Evolutionary conservation across 2,329 filamentous ascomycete genomes (phyloP), one percentile per base, ranked within the genome.

Genomic region (Xylaria sp.): DNA sequence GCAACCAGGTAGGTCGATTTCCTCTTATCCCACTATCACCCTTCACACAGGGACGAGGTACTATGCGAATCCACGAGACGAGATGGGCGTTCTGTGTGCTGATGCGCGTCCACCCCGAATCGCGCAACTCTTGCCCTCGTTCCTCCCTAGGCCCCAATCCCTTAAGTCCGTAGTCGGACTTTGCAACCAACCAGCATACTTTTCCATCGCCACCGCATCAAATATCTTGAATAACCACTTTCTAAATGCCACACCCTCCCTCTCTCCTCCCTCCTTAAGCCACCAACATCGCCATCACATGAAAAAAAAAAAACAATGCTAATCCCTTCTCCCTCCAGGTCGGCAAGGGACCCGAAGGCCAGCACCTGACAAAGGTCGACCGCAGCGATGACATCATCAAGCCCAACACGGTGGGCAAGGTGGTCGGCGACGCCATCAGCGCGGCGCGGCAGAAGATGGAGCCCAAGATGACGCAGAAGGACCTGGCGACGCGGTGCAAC

Each of bases 351-450:
- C 86, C 85, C 73, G 95, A 98, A 83, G 96, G 96, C 75, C 96
- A 99, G 84, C 94, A 93, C 79, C 87, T 98, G 73, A 98, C 96
- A 74, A 97, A 98, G 86, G 94, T 99, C 81, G 96, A 98, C 86
- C 94, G 95, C 75, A 91, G 90, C 80, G 94, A 98, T 85, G 96
- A 97, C 80, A 97, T 97, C 83, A 91, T 98, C 83, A 97, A 97
- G 85, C 94, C 94, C 78, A 97, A 97, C 85, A 97, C 93, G 55
- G 86, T 97, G 67, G 93, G 94, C 79, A 86, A 87, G 77, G 86
- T 88, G 65, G 93, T 98, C 72, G 93, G 92, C 76, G 89, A 93
- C 73, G 92, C 91, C 72, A 97, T 98, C 83, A 87, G 89, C 77
- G 87, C 91, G 77, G 89, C 92, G 64, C 92, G 96, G 72, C 90